Evolutionary conservation across 257 asterid species (phyloP).

Genomic region (Catharanthus roseus): DNA sequence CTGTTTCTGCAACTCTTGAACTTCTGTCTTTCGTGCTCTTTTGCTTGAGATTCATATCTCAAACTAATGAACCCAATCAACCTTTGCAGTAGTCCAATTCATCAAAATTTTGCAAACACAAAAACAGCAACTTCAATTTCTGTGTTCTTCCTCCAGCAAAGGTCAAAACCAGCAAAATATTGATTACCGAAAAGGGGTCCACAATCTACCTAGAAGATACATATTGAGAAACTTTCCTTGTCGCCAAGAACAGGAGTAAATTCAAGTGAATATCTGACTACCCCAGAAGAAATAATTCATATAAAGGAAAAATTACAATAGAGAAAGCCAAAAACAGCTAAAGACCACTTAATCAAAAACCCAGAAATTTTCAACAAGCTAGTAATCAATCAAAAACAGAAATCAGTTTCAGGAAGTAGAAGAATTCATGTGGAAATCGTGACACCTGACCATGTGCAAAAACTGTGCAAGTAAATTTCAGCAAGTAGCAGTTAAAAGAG

Average conservation of each 20-base stretch:
- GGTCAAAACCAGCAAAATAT: not conserved
- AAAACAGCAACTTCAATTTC: not conserved
- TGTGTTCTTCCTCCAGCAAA: not conserved
- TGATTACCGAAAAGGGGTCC: not conserved
- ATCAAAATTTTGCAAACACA: not conserved
- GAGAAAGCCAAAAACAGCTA: conserved; percentile 11
- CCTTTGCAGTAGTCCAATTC: not conserved
- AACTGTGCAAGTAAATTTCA: conserved; percentile 1
- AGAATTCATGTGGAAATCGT: conserved; percentile 39
- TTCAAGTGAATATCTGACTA: not conserved
- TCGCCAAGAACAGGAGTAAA: not conserved
- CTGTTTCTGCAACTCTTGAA: conserved; percentile 33
- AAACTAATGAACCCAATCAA: not conserved
- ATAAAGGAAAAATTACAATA: not conserved
- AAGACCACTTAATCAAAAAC: conserved; percentile 7
- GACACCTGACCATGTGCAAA: conserved; percentile 17
- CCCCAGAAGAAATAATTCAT: not conserved
- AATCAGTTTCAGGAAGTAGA: conserved; percentile 2
- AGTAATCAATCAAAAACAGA: conserved; percentile 9
- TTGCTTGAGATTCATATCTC: conserved; percentile 51
- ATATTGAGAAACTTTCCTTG: not conserved
- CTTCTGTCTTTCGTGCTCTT: conserved; percentile 34
- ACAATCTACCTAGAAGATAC: not conserved
- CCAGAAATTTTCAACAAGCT: not conserved
- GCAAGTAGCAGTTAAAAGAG: conserved; percentile 18